Evolutionary conservation across 2,329 filamentous ascomycete genomes (phyloP).

Genomic region (Pezicula rhizophila): DNA sequence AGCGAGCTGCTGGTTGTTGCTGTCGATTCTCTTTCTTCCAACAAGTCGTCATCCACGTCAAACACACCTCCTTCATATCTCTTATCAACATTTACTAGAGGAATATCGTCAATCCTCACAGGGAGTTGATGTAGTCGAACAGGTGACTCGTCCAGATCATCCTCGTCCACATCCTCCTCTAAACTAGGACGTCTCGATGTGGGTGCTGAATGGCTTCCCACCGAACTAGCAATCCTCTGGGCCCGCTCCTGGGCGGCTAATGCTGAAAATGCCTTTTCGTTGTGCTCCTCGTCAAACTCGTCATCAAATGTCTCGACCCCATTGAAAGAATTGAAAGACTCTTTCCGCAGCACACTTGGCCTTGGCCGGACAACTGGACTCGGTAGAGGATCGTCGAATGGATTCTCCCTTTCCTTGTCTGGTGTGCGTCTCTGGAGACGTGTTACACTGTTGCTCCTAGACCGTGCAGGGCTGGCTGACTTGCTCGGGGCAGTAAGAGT

Average conservation of each 20-base stretch:
- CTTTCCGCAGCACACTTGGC: conserved; percentile 22
- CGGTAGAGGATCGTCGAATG: conserved; percentile 18
- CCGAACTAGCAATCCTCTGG: conserved; percentile 23
- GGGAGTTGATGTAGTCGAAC: conserved; percentile 11
- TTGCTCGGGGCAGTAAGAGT: conserved; percentile 12
- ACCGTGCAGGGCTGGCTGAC: conserved; percentile 17
- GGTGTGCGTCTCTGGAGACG: conserved; percentile 15
- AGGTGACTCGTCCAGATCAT: conserved; percentile 1
- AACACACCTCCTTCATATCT: conserved; percentile 17
- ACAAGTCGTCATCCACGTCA: conserved; percentile 20
- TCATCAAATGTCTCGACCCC: conserved; percentile 1
- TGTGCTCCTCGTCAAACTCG: conserved; percentile 14
- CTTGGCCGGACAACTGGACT: conserved; percentile 14
- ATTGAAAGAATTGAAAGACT: conserved; percentile 8
- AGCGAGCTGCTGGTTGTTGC: conserved; percentile 28
- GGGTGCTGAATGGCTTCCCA: conserved; percentile 25
- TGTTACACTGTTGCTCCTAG: conserved; percentile 20
- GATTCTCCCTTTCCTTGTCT: conserved; percentile 20
- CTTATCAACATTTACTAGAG: conserved; percentile 22
- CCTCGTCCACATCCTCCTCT: conserved; percentile 20
- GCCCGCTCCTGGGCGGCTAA: conserved; percentile 26
- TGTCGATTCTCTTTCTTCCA: conserved; percentile 8
- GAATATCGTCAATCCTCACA: conserved; percentile 26
- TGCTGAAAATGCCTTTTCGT: conserved; percentile 26
- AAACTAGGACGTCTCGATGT: conserved; percentile 24